Percentiles rank a stretch among this genome's conserved stretches.
phyloP scores from a whole-genome alignment of 176 grass and related monocot genomes.

The Miscanthus lutarioriparius region DNA sequence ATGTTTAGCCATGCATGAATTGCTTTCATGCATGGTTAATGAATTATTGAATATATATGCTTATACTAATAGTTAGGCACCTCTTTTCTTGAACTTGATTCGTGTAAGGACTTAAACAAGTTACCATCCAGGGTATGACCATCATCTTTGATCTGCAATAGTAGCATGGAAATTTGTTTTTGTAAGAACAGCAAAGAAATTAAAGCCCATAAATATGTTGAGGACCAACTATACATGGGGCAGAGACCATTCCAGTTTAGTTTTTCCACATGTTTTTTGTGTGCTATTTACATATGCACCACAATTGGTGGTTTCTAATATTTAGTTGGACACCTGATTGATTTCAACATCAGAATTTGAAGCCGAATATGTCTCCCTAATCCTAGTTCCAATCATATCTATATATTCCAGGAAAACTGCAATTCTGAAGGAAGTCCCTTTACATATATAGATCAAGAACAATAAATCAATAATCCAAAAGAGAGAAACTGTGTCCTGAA shows the following conservation, averaged over 20 bases:
- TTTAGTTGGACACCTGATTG: slow-evolving; percentile 31
- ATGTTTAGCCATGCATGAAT: neutral
- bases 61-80: slow-evolving; percentile 13
- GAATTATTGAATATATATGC: neutral
- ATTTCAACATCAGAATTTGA: slow-evolving; percentile 19
- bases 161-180: neutral
- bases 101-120: slow-evolving; percentile 33
- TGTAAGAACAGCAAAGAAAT: slow-evolving; percentile 11
- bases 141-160: slow-evolving; percentile 31
- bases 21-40: neutral
- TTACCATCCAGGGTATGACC: neutral
- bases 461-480: neutral
- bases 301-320: slow-evolving; percentile 12
- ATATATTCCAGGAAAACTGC: neutral
- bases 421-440: neutral
- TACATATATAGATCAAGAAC: slow-evolving; percentile 14
- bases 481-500: neutral
- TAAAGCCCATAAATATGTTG: neutral
- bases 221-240: neutral
- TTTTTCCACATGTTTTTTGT: slow-evolving; percentile 21
- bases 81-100: slow-evolving; percentile 35
- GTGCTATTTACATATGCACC: neutral
- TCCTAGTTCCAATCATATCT: neutral
- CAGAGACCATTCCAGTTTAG: slow-evolving; percentile 3
- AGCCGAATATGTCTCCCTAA: neutral